Conservation (phyloP, 1,284 basidiomycete genomes). For the Kalmanozyma brasiliensis region DNA sequence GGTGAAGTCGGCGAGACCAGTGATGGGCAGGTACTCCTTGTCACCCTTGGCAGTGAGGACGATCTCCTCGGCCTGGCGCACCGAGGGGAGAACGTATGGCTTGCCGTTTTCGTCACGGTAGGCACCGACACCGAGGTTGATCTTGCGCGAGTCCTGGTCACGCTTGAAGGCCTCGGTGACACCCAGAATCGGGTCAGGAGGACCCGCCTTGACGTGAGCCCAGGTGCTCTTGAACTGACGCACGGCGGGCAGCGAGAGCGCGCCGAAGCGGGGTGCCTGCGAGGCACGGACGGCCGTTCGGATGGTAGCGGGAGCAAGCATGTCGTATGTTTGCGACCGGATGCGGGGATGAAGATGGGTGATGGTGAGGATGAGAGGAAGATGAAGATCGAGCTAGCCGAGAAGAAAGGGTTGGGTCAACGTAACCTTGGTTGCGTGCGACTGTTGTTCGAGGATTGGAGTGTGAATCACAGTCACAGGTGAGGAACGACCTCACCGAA, state of each 20-base stretch:
- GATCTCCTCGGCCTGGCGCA: conserved; percentile 89
- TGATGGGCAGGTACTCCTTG: conserved; percentile 99
- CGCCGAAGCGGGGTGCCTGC: conserved; percentile 32
- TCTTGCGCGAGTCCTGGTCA: conserved; percentile 83
- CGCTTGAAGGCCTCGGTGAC: conserved; percentile 95
- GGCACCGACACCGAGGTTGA: conserved; percentile 85
- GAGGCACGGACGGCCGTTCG: conserved; percentile 41
- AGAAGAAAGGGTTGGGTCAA: neutral
- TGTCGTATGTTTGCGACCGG: conserved; percentile 12
- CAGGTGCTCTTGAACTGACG: conserved; percentile 76
- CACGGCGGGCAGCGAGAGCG: conserved; percentile 34
- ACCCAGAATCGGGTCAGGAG: conserved; percentile 94
- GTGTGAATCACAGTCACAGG: too few species aligned
- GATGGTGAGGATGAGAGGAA: neutral
- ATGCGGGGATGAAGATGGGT: neutral
- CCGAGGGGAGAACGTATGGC: conserved; percentile 90
- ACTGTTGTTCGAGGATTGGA: neutral
- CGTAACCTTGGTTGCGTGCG: neutral
- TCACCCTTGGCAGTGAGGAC: conserved; percentile 79
- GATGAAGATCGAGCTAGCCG: neutral
- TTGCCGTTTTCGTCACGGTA: conserved; percentile 95
- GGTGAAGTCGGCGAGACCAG: conserved; percentile 87
- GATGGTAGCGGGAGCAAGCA: conserved; percentile 42
- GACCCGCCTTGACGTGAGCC: conserved; percentile 84
- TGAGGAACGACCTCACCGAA: conserved; percentile 14